A percentile compares a stretch with the other conserved stretches of the same genome.
Evolutionary conservation across 2,329 filamentous ascomycete species (phyloP).

Genomic region (Botrytis cinerea): DNA sequence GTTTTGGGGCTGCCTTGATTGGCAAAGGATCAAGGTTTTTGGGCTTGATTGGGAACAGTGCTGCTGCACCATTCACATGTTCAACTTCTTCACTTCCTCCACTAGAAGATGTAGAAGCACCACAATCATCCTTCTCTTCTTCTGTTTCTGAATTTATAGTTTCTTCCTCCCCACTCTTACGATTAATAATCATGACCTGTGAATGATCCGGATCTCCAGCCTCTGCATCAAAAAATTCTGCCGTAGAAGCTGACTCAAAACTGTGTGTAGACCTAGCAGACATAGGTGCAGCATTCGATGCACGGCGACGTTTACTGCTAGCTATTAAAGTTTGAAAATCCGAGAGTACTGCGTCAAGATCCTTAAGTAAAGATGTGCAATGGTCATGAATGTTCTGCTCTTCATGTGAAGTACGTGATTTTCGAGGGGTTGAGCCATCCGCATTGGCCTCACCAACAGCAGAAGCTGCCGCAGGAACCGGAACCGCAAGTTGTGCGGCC

Average conservation of each 20-base stretch:
- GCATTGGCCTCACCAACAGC: conserved; percentile 33
- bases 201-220: conserved; percentile 60
- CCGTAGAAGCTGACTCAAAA: conserved; percentile 76
- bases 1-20: conserved; percentile 61
- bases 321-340: conserved; percentile 79
- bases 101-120: conserved; percentile 60
- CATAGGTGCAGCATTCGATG: conserved; percentile 49
- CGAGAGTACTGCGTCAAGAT: conserved; percentile 79
- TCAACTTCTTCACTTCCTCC: conserved; percentile 55
- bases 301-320: conserved; percentile 76
- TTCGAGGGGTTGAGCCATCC: conserved; percentile 31
- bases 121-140: conserved; percentile 49
- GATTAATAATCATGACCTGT: conserved; percentile 74
- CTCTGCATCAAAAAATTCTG: conserved; percentile 95
- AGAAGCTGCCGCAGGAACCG: conserved; percentile 31
- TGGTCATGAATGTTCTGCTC: conserved; percentile 76
- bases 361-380: conserved; percentile 77
- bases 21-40: conserved; percentile 79
- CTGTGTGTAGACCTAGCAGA: conserved; percentile 58
- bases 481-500: conserved; percentile 38
- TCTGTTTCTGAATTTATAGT: conserved; percentile 58
- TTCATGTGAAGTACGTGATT: conserved; percentile 45
- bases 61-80: conserved; percentile 58
- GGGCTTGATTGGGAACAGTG: conserved; percentile 74
- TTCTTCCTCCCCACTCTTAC: conserved; percentile 67